phyloP scores from a whole-genome alignment of 2,329 filamentous ascomycete genomes.

The Paracoccidioides brasiliensis region DNA sequence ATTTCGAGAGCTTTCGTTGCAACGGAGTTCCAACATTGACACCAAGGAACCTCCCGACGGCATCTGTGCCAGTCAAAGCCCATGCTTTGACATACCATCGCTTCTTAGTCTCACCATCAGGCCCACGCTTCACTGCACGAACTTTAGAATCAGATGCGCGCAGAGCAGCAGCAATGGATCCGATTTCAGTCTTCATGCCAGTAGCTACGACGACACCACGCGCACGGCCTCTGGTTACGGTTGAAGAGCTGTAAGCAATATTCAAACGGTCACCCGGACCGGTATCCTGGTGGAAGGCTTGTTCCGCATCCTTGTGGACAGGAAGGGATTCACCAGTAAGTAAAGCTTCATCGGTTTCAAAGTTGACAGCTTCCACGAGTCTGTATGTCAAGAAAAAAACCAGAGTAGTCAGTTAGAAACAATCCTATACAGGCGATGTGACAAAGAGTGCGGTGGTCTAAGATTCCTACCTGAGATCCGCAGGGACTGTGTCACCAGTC shows the following conservation, averaged over 20 bases:
- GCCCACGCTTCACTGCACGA: constrained; percentile 40
- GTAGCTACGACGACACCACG: constrained; percentile 48
- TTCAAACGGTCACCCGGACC: constrained; percentile 50
- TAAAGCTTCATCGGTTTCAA: constrained; percentile 48
- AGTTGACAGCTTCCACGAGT: constrained; percentile 45
- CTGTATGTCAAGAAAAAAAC: constrained; percentile 1
- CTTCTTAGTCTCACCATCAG: constrained; percentile 38
- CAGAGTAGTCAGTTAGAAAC: background rate
- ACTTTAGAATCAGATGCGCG: constrained; percentile 44
- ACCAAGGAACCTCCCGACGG: constrained; percentile 50
- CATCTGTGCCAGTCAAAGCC: constrained; percentile 43
- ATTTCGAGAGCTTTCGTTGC: constrained; percentile 53
- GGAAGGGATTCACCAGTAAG: constrained; percentile 51
- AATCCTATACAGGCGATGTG: background rate
- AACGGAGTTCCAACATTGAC: constrained; percentile 57
- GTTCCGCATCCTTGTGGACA: constrained; percentile 39
- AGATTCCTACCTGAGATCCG: constrained; percentile 25
- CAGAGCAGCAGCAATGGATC: constrained; percentile 51
- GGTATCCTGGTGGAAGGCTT: constrained; percentile 39
- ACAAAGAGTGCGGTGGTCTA: background rate
- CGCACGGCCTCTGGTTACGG: constrained; percentile 49
- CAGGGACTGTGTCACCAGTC: constrained; percentile 38
- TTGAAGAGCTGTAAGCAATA: constrained; percentile 48
- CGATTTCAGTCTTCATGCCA: constrained; percentile 50
- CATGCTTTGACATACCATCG: constrained; percentile 41